Conservation (phyloP, 371 early-diverging fungal genomes). For the Fennellomyces sp. region DNA sequence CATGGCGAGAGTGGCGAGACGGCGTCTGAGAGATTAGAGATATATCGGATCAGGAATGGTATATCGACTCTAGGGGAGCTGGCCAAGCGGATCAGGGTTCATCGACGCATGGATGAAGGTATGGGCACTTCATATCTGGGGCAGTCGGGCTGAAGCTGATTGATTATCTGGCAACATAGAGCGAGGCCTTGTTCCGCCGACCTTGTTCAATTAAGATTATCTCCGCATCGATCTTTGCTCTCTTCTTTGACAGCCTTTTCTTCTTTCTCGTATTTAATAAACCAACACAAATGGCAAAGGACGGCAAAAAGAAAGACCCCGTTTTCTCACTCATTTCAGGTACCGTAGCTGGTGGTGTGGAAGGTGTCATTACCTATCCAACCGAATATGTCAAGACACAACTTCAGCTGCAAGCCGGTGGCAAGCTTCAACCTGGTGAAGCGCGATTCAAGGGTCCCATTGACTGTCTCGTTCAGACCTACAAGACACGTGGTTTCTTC, state of each 20-base stretch:
- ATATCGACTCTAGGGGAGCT: neutral
- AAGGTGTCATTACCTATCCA: constrained; percentile 88
- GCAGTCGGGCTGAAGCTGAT: too few relatives aligned
- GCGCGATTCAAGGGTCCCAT: constrained; percentile 78
- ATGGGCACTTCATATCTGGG: too few relatives aligned
- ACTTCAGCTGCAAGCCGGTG: constrained; percentile 81
- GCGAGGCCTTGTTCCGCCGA: too few relatives aligned
- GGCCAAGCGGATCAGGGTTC: neutral
- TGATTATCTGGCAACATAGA: too few relatives aligned
- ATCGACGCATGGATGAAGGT: neutral
- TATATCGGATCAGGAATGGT: too few relatives aligned
- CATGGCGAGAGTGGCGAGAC: too few relatives aligned
- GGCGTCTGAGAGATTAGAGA: too few relatives aligned
- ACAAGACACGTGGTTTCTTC: constrained; percentile 34
- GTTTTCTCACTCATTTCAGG: constrained; percentile 76
- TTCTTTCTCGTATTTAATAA: too few relatives aligned
- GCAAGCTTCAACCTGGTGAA: constrained; percentile 45
- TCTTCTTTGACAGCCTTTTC: too few relatives aligned
- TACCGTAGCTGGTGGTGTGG: constrained; percentile 86
- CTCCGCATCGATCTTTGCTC: too few relatives aligned
- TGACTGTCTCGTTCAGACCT: constrained; percentile 72
- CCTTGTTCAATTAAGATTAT: too few relatives aligned
- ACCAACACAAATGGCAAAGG: neutral
- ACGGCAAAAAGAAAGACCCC: constrained; percentile 30
- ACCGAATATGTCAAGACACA: constrained; percentile 95